Conservation (phyloP, 192 early-diverging fungal species). For the Coemansia sp. region DNA sequence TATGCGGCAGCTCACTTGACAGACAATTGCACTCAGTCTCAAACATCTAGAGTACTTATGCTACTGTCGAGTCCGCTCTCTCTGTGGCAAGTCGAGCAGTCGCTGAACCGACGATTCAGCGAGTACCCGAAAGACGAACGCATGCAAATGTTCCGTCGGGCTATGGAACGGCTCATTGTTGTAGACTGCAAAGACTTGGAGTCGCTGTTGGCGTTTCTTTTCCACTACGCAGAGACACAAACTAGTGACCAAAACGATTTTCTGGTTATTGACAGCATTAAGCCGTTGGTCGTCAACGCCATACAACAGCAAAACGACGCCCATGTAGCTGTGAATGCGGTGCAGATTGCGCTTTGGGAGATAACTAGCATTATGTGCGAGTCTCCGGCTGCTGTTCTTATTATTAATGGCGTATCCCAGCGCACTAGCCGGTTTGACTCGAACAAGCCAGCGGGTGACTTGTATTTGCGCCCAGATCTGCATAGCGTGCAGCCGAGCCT, state of each 20-base stretch:
- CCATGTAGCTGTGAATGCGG: conserved; percentile 30
- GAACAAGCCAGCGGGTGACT: neutral
- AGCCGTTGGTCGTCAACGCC: conserved; percentile 28
- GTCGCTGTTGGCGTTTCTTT: conserved; percentile 33
- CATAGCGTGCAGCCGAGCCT: conserved; percentile 34
- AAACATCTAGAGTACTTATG: conserved; percentile 18
- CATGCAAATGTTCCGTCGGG: conserved; percentile 7
- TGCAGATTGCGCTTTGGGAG: conserved; percentile 28
- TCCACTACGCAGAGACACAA: conserved; percentile 15
- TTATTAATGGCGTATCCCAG: conserved; percentile 45
- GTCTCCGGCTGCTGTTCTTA: conserved; percentile 12
- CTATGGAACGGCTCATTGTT: conserved; percentile 29
- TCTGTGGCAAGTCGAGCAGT: conserved; percentile 28
- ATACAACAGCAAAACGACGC: conserved; percentile 20
- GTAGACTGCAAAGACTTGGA: conserved; percentile 40
- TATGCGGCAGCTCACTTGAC: conserved; percentile 39
- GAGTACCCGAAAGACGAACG: neutral
- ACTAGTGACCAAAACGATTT: conserved; percentile 7
- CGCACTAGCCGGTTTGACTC: conserved; percentile 10
- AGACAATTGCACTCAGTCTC: neutral
- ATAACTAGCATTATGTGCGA: conserved; percentile 8
- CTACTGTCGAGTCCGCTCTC: conserved; percentile 30
- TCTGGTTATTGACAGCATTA: conserved; percentile 40
- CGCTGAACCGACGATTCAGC: conserved; percentile 11
- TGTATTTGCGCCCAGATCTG: neutral